Base-by-base conservation (phyloP, 805 yeast species). In the Kazachstania viticola region DNA sequence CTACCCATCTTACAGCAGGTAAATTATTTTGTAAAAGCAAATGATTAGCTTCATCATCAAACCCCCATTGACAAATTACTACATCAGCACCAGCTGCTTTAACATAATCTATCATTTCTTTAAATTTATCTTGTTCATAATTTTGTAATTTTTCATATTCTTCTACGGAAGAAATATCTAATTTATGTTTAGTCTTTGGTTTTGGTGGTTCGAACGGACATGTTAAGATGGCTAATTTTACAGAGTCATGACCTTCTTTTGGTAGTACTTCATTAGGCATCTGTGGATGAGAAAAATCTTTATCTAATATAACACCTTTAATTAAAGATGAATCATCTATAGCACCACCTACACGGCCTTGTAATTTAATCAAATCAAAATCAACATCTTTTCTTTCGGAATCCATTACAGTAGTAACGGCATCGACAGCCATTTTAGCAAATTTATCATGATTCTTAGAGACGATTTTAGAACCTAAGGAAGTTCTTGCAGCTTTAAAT, bases 131-230 rank as follows among this genome's bases (percentile, higher is more conserved):
- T 46, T 79, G 88, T 65, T 91, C 99, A 58, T 91, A 91, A 32
- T 72, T 73, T 64, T 93, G 98, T 54, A 91, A 70, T 41, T 74
- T 79, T 57, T 79, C 73, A 63, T 87, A 91, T 61, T 91, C 98
- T 49, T 87, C 96, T 14, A 85, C 95, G n/a, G 80, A 62, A 12
- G 88, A 73, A 41, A 88, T 88, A 56, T 88, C 95, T 48, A 88
- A 69, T 69, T 88, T 88, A 64, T 88, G 98, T 63, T 91, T 91
- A 16, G 99, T 91, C 65, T 91, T 91, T 45, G 99, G 99, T 64
- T 91, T 91, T 49, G 99, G 99, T 25, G 99, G 99, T 66, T 91
- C 99, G 54, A 91, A 91, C 47, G 99, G 97, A 65, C 97, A 88
- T 2, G 99, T 91, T 54, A 91, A 69, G 44, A 91, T 88, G 30